phyloP scores from a whole-genome alignment of 129 eudicot species.

The Kitagawia praeruptora region DNA sequence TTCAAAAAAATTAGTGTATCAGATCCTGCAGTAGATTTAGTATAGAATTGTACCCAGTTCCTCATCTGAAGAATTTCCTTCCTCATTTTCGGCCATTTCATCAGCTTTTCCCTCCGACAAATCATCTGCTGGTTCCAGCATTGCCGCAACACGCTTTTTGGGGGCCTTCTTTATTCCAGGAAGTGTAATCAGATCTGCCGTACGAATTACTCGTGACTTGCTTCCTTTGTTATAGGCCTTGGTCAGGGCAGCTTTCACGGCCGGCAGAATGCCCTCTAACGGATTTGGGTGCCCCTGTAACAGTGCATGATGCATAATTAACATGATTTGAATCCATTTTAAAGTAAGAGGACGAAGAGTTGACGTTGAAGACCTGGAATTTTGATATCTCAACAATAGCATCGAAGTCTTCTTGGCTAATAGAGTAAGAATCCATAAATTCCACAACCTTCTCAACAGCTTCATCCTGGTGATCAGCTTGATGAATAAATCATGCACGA shows the following conservation, averaged over 20 bases:
- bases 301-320: not conserved
- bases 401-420: slow-evolving; percentile 88
- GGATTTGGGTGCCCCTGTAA: slow-evolving; percentile 68
- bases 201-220: slow-evolving; percentile 65
- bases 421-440: slow-evolving; percentile 89
- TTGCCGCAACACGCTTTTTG: slow-evolving; percentile 82
- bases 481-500: not conserved
- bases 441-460: slow-evolving; percentile 93
- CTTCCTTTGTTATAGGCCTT: slow-evolving; percentile 94
- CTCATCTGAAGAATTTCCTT: slow-evolving; percentile 72
- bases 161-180: slow-evolving; percentile 93
- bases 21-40: not conserved
- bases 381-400: slow-evolving; percentile 59
- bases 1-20: not conserved
- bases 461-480: slow-evolving; percentile 55
- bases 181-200: slow-evolving; percentile 85
- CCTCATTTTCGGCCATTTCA: slow-evolving; percentile 55
- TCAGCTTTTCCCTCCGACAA: slow-evolving; percentile 23
- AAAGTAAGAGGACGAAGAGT: not conserved
- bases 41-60: slow-evolving; percentile 47
- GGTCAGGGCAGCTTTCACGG: slow-evolving; percentile 87
- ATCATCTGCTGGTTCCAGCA: slow-evolving; percentile 80
- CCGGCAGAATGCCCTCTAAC: slow-evolving; percentile 72
- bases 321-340: not conserved
- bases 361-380: slow-evolving; percentile 48